A percentile compares a stretch with the other conserved stretches of the same genome.
These are phyloP conservation scores for Penicillium concentricum DNA, from an alignment of 2,329 filamentous ascomycete species.

Conservation along the genomic window DNA sequence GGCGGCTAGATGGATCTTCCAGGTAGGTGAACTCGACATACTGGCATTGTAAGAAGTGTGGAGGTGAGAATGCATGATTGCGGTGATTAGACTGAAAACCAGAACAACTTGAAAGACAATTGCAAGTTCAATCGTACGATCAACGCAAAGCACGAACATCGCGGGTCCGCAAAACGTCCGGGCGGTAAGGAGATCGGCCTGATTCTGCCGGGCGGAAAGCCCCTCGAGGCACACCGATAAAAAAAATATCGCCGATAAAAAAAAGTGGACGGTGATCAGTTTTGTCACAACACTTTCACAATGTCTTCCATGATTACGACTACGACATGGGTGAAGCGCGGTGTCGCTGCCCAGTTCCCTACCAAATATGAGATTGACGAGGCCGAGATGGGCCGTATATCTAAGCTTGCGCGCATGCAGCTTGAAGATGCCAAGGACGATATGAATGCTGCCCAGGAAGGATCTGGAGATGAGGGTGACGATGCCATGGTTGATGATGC, in stretches of 20 bases:
- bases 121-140: not conserved
- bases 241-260: constrained; percentile 30
- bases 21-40: constrained; percentile 46
- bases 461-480: constrained; percentile 35
- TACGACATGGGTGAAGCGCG: constrained; percentile 72
- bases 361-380: constrained; percentile 74
- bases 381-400: constrained; percentile 72
- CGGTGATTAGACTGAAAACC: not conserved
- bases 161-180: constrained; percentile 14
- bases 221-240: constrained; percentile 24
- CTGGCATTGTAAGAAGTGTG: constrained; percentile 90
- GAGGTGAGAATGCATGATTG: constrained; percentile 91
- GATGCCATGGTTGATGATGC: constrained; percentile 26
- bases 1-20: not conserved
- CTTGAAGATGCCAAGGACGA: constrained; percentile 91
- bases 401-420: constrained; percentile 71
- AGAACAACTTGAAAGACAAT: constrained; percentile 7
- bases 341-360: constrained; percentile 73
- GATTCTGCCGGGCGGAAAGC: constrained; percentile 36
- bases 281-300: constrained; percentile 19
- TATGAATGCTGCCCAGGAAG: constrained; percentile 67
- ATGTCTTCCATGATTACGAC: constrained; percentile 71
- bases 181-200: constrained; percentile 26
- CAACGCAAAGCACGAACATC: constrained; percentile 9
- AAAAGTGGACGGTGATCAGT: constrained; percentile 23